These are phyloP conservation scores for Croton setiger DNA, from an alignment of 441 rosid species.

Conservation along the genomic window DNA sequence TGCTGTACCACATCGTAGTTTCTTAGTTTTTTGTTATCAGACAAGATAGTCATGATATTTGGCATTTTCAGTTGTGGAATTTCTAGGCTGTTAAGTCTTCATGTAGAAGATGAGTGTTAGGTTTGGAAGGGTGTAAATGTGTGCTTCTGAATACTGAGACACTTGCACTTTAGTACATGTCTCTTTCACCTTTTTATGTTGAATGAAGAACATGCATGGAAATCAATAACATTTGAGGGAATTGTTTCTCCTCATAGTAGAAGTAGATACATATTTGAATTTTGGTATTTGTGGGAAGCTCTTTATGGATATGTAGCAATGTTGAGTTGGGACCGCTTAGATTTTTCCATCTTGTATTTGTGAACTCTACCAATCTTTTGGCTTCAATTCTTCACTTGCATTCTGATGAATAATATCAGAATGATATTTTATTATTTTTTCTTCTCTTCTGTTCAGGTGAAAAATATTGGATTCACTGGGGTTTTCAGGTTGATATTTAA, in stretches of 20 bases:
- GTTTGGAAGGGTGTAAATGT: neutral
- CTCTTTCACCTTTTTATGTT: conserved; percentile 2
- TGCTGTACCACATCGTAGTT: neutral
- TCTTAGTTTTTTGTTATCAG: neutral
- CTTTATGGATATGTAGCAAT: neutral
- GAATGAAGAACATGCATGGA: neutral
- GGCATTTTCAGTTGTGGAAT: neutral
- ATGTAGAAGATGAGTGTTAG: neutral
- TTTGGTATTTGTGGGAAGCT: neutral
- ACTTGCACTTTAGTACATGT: neutral
- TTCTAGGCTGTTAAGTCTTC: neutral
- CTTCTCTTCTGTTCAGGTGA: conserved; percentile 44
- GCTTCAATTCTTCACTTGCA: neutral
- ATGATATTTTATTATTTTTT: neutral
- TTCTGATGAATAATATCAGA: neutral
- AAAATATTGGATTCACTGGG: conserved; percentile 87
- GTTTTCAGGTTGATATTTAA: conserved; percentile 90
- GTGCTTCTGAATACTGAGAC: neutral
- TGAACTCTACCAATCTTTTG: neutral
- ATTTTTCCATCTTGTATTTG: neutral
- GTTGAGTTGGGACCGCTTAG: neutral
- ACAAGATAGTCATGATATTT: neutral
- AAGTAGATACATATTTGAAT: neutral
- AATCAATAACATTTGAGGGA: neutral
- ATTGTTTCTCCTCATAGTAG: neutral